Conservation (phyloP, 768 basidiomycete genomes). For the Leccinum sublutescens region DNA sequence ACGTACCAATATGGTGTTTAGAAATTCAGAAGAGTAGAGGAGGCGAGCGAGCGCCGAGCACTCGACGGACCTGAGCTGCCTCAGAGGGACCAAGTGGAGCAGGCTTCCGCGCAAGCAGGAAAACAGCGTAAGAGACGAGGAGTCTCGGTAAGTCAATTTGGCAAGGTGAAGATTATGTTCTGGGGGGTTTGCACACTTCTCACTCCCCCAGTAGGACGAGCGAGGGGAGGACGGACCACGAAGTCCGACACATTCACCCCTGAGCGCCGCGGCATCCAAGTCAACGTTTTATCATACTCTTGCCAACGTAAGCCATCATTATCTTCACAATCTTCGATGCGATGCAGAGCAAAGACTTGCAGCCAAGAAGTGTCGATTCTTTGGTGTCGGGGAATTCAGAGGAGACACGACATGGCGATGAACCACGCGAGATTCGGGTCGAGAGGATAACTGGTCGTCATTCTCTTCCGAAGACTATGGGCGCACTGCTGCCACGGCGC, state of each 20-base stretch:
- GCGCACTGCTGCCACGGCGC: slow-evolving; percentile 44
- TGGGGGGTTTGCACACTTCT: neutral
- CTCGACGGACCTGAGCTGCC: slow-evolving; percentile 31
- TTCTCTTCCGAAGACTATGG: slow-evolving; percentile 42
- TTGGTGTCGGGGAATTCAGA: slow-evolving; percentile 39
- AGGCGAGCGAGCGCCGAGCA: slow-evolving; percentile 53
- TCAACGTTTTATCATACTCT: slow-evolving; percentile 49
- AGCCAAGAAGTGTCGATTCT: slow-evolving; percentile 48
- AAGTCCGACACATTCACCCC: slow-evolving; percentile 30
- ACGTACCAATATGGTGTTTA: slow-evolving; percentile 19
- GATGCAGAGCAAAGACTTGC: slow-evolving; percentile 12
- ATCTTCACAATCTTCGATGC: slow-evolving; percentile 4
- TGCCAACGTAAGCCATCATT: slow-evolving; percentile 35
- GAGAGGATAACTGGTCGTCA: slow-evolving; percentile 45
- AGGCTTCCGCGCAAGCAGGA: slow-evolving; percentile 17
- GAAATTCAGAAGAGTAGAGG: slow-evolving; percentile 60
- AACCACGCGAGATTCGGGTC: slow-evolving; percentile 49
- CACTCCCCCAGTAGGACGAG: slow-evolving; percentile 19
- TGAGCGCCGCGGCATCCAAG: slow-evolving; percentile 42
- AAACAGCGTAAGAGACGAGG: slow-evolving; percentile 46
- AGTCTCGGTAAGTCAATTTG: slow-evolving; percentile 59
- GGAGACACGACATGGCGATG: slow-evolving; percentile 38
- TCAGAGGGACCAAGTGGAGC: slow-evolving; percentile 16
- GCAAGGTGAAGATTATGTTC: slow-evolving; percentile 43
- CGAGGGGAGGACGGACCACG: slow-evolving; percentile 23